Evolutionary conservation across 371 early-diverging fungal genomes (phyloP), one percentile per base, ranked within the genome.

Genomic region (Rhizopus stolonifer): DNA sequence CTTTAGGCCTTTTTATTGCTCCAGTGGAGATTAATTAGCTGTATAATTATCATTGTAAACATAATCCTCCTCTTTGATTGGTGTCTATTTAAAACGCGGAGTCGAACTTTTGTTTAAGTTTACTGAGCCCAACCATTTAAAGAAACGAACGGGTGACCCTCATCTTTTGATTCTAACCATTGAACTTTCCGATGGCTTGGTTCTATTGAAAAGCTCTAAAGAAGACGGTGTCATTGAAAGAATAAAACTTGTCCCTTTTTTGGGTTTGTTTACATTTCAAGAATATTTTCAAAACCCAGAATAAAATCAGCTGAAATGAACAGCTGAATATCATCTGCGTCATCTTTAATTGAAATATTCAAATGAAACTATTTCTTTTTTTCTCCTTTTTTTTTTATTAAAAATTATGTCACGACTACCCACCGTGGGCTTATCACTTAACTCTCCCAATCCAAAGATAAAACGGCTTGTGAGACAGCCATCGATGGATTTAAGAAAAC

Each of bases 391-490:
- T 32, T 49, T 32, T n/a, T 21, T 19, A 11, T 24, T 15, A 5
- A 26, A 33, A 18, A 33, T 14, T 13, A 62, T 62, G 63, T 62
- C 63, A 42, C 57, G 63, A 54, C 49, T 62, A 54, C 63, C 62
- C 31, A n/a, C n/a, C n/a, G n/a, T n/a, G n/a, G 36, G 36, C 14
- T 36, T 36, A 56, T 49, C 54, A 10, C 26, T 34, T 23, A 36
- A 22, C 24, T 38, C 32, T 44, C 60, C 49, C 9, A 36, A 36
- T 14, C 6, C 9, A 36, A 36, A 36, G 23, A 36, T 42, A 38
- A 54, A 52, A 54, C 24, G 50, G 23, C 10, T 59, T 2, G 25
- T 52, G 15, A 49, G 55, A 52, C 54, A 58, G 33, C 46, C 60
- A 15, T 64, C 64, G 18, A 25, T 52, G 22, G 65, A 64, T 38